Base-by-base conservation (phyloP, 2,329 filamentous ascomycete genomes). In the Pseudovirgaria hyperparasitica region DNA sequence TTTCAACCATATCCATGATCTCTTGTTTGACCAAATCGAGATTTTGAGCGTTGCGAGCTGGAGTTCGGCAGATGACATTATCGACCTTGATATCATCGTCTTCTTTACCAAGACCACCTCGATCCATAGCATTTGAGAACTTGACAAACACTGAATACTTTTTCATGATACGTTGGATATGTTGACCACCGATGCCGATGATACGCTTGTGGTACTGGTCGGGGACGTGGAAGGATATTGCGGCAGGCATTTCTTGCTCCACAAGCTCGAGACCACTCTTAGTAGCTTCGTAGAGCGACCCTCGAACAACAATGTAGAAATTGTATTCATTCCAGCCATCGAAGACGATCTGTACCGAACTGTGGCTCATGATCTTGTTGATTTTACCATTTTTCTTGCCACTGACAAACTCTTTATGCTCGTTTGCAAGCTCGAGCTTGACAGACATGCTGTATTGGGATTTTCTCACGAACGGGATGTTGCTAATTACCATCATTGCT, bases 361-460 rank as follows among this genome's bases (percentile, higher is more conserved):
- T 94, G 57, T 96, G 87, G 14, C 87, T 90, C 90, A 98, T 98
- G 47, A 98, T 98, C 67, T 98, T 98, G 67, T 98, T 98, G 58
- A 98, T 98, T 63, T 98, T 98, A 57, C 90, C 90, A 45, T 98
- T 98, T 66, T 98, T 98, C 67, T 98, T 98, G 42, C 90, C 90
- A 42, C 86, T 94, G 31, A 98, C 90, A 51, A 98, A 98, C 50
- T 98, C 90, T 57, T 98, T 98, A 64, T 98, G 90, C 60, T 98
- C 90, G 48, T 96, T 96, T 46, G 90, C 90, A 30, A 98, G 76
- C 62, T 98, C 90, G 36, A 98, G 92, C 65, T 96, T 96, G 49
- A 98, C 87, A 30, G 86, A 76, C 51, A 98, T 92, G 51, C 92
- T 86, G 46, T 92, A 92, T 40, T 82, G 81, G 22, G 80, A 75